Evolutionary conservation across 768 basidiomycete species (phyloP).

Genomic region (Pleurotus cornucopiae): DNA sequence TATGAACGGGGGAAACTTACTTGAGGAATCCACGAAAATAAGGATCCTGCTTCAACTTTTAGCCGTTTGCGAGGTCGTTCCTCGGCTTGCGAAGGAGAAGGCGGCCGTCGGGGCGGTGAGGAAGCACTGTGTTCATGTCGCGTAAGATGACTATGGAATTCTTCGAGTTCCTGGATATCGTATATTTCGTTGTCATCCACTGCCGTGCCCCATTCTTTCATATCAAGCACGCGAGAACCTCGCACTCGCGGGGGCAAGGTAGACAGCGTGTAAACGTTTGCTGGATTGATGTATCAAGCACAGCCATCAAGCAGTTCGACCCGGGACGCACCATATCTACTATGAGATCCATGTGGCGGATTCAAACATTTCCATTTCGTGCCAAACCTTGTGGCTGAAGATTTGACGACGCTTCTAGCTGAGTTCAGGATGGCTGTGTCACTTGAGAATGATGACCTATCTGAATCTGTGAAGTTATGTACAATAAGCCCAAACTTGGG

Average conservation of each 20-base stretch:
- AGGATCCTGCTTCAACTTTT: conserved; percentile 28
- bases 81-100: neutral
- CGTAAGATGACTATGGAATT: conserved; percentile 5
- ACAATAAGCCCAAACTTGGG: conserved; percentile 1
- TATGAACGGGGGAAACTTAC: conserved; percentile 29
- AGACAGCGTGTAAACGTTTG: neutral
- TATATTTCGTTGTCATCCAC: conserved; percentile 1
- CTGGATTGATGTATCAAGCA: neutral
- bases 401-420: neutral
- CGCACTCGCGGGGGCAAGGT: neutral
- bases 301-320: too few species aligned
- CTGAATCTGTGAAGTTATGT: neutral
- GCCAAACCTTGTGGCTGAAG: neutral
- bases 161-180: conserved; percentile 2
- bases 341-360: too few species aligned
- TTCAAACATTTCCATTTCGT: neutral
- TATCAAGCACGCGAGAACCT: neutral
- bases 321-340: too few species aligned
- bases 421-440: neutral
- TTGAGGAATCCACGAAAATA: conserved; percentile 39
- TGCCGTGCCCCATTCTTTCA: conserved; percentile 2
- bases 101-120: neutral
- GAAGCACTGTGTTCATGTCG: conserved; percentile 3
- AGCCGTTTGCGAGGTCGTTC: conserved; percentile 24
- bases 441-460: neutral